Percentiles rank a stretch among this genome's conserved stretches.
Conservation (phyloP, 106 monocot species). For the Dioscorea zingiberensis region DNA sequence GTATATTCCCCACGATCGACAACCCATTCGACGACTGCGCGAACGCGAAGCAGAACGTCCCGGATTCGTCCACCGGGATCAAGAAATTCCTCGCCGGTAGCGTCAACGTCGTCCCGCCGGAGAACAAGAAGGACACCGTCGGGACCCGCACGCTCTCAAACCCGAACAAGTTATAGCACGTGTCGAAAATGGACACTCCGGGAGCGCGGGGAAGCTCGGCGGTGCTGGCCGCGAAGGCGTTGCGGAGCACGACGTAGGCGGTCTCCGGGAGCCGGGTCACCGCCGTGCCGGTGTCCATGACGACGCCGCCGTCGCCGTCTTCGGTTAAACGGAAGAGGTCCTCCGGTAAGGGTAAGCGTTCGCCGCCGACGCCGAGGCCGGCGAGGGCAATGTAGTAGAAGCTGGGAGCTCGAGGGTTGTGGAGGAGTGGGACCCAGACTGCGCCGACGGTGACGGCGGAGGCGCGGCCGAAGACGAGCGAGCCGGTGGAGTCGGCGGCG, state of each 20-base stretch:
- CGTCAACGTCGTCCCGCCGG: constrained; percentile 47
- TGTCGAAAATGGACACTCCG: constrained; percentile 72
- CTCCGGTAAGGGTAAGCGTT: constrained; percentile 26
- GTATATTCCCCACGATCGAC: constrained; percentile 70
- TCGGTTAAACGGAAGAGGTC: constrained; percentile 31
- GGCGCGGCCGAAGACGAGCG: constrained; percentile 51
- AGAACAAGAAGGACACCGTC: constrained; percentile 67
- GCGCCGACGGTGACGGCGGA: constrained; percentile 59
- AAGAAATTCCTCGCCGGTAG: constrained; percentile 70
- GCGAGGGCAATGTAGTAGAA: constrained; percentile 73
- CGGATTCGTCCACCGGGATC: constrained; percentile 59
- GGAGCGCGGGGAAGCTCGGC: constrained; percentile 38
- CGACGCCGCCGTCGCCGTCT: constrained; percentile 47
- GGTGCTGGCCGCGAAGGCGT: constrained; percentile 30
- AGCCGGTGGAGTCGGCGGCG: constrained; percentile 15
- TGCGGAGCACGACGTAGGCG: constrained; percentile 46
- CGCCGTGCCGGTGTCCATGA: constrained; percentile 76
- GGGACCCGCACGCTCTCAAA: constrained; percentile 68
- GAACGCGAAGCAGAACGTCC: constrained; percentile 67
- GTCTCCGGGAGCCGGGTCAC: constrained; percentile 51
- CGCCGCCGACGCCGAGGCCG: constrained; percentile 59
- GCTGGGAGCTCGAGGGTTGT: constrained; percentile 53
- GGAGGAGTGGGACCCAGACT: constrained; percentile 69
- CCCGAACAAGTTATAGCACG: constrained; percentile 56
- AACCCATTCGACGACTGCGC: constrained; percentile 36